Evolutionary conservation across 2,329 filamentous ascomycete species (phyloP), one percentile per base, ranked within the genome.

Genomic region (Talaromyces sp.): DNA sequence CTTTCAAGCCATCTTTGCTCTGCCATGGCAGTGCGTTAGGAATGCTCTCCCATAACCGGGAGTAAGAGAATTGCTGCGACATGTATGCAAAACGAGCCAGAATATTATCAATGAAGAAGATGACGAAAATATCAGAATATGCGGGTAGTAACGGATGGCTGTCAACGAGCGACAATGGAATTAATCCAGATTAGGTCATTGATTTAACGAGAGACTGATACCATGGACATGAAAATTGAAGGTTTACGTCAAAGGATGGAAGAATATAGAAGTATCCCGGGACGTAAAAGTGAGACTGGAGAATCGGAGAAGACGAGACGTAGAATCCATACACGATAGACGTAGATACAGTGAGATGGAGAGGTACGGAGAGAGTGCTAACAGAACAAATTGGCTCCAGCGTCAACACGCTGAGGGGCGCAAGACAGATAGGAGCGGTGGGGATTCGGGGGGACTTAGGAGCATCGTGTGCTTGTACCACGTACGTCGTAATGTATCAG

Each of bases 1-100:
- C 75, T 66, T 73, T 75, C 35, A 70, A 69, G 27, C 67, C 68
- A 9, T 72, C 67, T 35, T 69, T 67, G 45, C 67, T 65, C 49
- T 63, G 67, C 70, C 71, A 72, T 61, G 68, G 68, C 8, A 62
- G 68, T 25, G 69, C 60, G 56, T 67, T 65, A 37, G 67, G 67
- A 59, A 70, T 69, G 62, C 70, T 72, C 22, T 66, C 64, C 43
- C 64, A 62, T 37, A 66, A 37, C 10, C 64, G 64, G 33, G 64
- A 58, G 45, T 66, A 66, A 13, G 56, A 59, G 17, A 62, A 45
- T 39, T 65, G 60, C 22, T 62, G 41, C 22, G 64, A 25, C 64
- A 66, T 66, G 41, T 58, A 60, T 39, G 63, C 58, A 33, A 25
- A 49, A 35, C 9, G 15, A 58, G 35, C 19, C 35, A 45, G 37